Evolutionary conservation across 305 asterid genomes (phyloP), one percentile per base, ranked within the genome.

Genomic region (Plantago lanceolata): DNA sequence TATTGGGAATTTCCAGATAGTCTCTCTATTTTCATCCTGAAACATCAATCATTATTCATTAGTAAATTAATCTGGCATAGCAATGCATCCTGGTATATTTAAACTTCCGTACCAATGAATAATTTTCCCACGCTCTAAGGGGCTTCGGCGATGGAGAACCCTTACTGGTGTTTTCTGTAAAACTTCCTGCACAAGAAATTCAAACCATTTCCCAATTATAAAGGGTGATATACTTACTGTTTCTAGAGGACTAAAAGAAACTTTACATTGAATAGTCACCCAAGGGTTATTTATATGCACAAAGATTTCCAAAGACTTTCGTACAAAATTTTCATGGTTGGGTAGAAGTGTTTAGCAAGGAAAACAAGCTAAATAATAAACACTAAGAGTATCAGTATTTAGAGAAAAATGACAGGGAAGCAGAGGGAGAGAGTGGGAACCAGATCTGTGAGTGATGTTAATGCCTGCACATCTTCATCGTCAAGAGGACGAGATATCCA

Each of bases 101-200:
- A 37, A 57, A 33, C 4, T 49, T 68, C 57, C 73, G 9, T 85
- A 92, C 96, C 98, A 89, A 70, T 92, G 96, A 71, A 92, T 80
- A 66, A 76, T 73, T 77, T 71, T 87, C 72, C 84, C 95, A 45
- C 96, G 94, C 72, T 72, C 89, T 78, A 89, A 69, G 50, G 98
- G 96, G 71, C 98, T 92, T 76, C 98, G 85, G 63, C 98, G 96
- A 65, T 92, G 98, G 63, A 92, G 96, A 78, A 92, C 98, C 71
- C 98, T 92, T 67, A 86, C 48, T 43, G 98, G 98, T 19, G 98
- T 92, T 69, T 81, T 92, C 86, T 92, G 98, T 76, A 76, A 24
- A 61, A 89, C 82, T 80, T 81, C 62, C 98, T 91, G 87, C 64
- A 73, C 56, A 62, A 56, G 33, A 68, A 75, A 81, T 75, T 31